A percentile compares a stretch with the other conserved stretches of the same genome.
Evolutionary conservation across 2,329 filamentous ascomycete genomes (phyloP).

Genomic region (Ceratocystis colombiana): DNA sequence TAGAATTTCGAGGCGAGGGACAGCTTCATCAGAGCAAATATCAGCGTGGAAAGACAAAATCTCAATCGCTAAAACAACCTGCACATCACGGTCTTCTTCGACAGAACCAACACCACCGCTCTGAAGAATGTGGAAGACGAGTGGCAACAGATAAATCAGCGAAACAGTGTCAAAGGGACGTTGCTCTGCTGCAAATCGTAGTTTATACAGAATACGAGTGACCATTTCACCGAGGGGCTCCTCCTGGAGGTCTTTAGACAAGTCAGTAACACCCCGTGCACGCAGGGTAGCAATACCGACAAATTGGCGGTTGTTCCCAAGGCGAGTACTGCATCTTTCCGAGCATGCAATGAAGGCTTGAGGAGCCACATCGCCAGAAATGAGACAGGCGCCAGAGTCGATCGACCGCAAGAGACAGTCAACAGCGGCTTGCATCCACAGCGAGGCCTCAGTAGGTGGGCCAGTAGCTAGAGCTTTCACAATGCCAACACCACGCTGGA

Average conservation of each 20-base stretch:
- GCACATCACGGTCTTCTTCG: slow-evolving; percentile 74
- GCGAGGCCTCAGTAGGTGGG: slow-evolving; percentile 75
- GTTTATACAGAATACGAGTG: slow-evolving; percentile 78
- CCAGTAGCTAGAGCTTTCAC: slow-evolving; percentile 72
- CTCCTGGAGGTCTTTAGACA: slow-evolving; percentile 61
- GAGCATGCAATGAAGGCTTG: slow-evolving; percentile 71
- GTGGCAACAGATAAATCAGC: slow-evolving; percentile 73
- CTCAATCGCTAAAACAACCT: slow-evolving; percentile 80
- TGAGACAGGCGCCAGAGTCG: slow-evolving; percentile 66
- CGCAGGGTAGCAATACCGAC: slow-evolving; percentile 80
- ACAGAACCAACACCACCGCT: slow-evolving; percentile 66
- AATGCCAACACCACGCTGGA: slow-evolving; percentile 76
- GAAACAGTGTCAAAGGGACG: slow-evolving; percentile 85
- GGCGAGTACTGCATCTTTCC: slow-evolving; percentile 59
- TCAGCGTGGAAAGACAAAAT: slow-evolving; percentile 82
- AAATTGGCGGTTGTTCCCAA: slow-evolving; percentile 69
- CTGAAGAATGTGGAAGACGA: slow-evolving; percentile 68
- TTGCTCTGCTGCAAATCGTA: slow-evolving; percentile 85
- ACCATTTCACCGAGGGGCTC: slow-evolving; percentile 78
- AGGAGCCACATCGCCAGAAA: slow-evolving; percentile 71
- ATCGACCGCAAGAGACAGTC: slow-evolving; percentile 63
- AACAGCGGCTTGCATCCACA: slow-evolving; percentile 81
- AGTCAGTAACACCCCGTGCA: slow-evolving; percentile 60
- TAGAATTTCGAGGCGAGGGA: slow-evolving; percentile 68
- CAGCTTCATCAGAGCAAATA: slow-evolving; percentile 60